phyloP scores from a whole-genome alignment of 2,329 filamentous ascomycete species.

The Tricladium varicosporioides region DNA sequence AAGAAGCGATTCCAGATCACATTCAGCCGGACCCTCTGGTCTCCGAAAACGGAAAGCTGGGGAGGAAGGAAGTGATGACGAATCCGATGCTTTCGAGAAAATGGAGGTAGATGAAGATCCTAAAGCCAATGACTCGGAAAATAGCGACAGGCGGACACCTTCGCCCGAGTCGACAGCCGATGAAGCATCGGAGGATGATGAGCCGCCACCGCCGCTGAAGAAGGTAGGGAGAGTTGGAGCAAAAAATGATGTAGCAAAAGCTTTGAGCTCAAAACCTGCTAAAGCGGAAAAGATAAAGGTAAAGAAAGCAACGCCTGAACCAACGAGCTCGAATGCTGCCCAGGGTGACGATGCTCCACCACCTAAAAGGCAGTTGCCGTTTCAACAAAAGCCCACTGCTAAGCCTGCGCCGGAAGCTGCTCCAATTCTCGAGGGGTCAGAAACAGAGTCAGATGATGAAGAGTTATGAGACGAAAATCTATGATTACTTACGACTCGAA shows the following conservation, averaged over 20 bases:
- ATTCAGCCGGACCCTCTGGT: constrained; percentile 37
- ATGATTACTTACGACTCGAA: neutral
- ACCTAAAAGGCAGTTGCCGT: constrained; percentile 15
- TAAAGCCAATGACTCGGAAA: constrained; percentile 17
- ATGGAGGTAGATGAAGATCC: constrained; percentile 48
- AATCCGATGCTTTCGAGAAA: constrained; percentile 45
- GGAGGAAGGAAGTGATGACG: constrained; percentile 32
- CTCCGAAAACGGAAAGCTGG: constrained; percentile 50
- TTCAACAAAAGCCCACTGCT: constrained; percentile 18
- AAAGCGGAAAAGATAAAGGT: neutral
- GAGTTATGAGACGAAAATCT: constrained; percentile 18
- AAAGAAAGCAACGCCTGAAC: too few species aligned
- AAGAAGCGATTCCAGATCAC: constrained; percentile 6
- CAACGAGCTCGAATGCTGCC: neutral
- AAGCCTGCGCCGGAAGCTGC: constrained; percentile 10
- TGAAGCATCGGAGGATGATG: constrained; percentile 19
- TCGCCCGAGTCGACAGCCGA: constrained; percentile 26
- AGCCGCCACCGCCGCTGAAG: constrained; percentile 10
- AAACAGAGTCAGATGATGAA: constrained; percentile 32
- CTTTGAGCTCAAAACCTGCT: constrained; percentile 4
- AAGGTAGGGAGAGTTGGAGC: neutral
- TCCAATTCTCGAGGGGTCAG: constrained; percentile 21
- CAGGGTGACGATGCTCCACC: constrained; percentile 1
- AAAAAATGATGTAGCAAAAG: neutral
- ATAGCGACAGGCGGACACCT: constrained; percentile 19